A percentile compares a stretch with the other conserved stretches of the same genome.
Conservation (phyloP, 2,329 filamentous ascomycete genomes). For the Colletotrichum camelliae region DNA sequence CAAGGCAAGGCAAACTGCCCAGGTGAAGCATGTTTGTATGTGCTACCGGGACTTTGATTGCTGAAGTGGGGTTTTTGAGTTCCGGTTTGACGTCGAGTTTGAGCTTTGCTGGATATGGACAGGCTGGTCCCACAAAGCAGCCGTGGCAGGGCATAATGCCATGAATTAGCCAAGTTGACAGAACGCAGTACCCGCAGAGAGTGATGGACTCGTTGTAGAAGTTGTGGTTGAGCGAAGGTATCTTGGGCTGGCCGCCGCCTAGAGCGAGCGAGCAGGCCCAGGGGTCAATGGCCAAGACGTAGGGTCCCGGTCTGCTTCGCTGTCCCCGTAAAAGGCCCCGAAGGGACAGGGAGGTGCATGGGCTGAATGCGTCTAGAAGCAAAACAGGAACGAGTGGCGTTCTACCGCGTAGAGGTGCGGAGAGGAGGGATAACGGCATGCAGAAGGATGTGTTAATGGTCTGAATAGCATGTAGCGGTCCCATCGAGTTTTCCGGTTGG, state of each 20-base stretch:
- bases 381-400: background rate
- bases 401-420: background rate
- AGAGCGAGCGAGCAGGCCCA: background rate
- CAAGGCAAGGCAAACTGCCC: background rate
- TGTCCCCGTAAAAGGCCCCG: background rate
- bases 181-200: background rate
- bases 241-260: background rate
- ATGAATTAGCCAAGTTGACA: background rate
- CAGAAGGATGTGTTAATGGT: background rate
- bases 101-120: background rate
- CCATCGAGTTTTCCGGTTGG: background rate
- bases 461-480: background rate
- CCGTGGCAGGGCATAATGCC: background rate
- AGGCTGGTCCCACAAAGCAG: background rate
- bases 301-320: background rate
- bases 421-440: background rate
- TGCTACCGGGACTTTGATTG: background rate
- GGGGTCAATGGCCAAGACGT: background rate
- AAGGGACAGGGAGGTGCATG: background rate
- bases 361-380: constrained; percentile 20
- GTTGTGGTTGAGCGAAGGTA: background rate
- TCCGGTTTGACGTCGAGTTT: background rate
- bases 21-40: background rate
- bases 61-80: background rate
- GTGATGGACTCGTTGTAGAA: background rate